A percentile compares a stretch with the other conserved stretches of the same genome.
Evolutionary conservation across 2,329 filamentous ascomycete species (phyloP).

Genomic region (Calonectria pteridis): DNA sequence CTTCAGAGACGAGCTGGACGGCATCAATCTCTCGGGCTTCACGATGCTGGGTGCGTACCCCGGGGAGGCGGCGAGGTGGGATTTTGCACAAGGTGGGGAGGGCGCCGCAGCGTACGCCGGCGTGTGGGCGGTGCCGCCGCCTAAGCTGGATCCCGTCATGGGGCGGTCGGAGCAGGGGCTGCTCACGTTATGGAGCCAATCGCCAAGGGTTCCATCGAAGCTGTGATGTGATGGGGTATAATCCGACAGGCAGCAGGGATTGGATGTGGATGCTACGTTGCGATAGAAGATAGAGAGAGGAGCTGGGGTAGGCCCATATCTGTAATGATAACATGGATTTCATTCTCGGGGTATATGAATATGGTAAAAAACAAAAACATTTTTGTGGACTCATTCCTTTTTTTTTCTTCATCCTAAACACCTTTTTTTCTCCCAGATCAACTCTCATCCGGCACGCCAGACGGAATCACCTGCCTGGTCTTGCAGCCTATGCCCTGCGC

Average conservation of each 20-base stretch:
- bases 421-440: background rate
- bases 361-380: background rate
- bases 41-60: constrained; percentile 30
- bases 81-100: constrained; percentile 1
- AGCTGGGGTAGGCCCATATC: too few species aligned
- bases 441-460: background rate
- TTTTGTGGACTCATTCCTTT: too few species aligned
- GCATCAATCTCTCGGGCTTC: constrained; percentile 48
- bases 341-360: background rate
- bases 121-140: background rate
- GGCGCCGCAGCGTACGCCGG: background rate
- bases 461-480: background rate
- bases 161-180: constrained; percentile 5
- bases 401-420: too few species aligned
- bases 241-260: background rate
- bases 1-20: constrained; percentile 49
- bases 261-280: background rate
- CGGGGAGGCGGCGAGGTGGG: background rate
- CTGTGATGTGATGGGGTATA: background rate
- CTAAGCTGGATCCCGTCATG: constrained; percentile 4
- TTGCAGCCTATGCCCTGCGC: background rate
- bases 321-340: background rate
- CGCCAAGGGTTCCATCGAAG: background rate
- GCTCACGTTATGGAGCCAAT: background rate
- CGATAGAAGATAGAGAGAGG: too few species aligned